phyloP scores from a whole-genome alignment of 768 basidiomycete genomes.

The Brasilioporus rufonigricans region DNA sequence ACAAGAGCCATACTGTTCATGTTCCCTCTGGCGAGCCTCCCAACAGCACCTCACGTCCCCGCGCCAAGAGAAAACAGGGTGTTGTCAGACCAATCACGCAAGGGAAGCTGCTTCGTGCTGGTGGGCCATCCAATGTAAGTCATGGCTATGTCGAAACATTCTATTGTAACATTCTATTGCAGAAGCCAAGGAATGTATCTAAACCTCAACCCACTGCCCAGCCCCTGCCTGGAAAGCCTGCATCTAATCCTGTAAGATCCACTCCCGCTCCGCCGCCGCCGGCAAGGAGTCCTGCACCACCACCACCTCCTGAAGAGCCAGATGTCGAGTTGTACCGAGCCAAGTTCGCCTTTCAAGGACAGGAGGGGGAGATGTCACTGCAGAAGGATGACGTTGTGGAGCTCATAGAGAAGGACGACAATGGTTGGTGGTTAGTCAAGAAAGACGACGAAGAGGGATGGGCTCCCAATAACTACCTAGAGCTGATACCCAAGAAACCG shows the following conservation, averaged over 20 bases:
- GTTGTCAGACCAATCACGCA: constrained; percentile 80
- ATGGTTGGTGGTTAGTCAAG: constrained; percentile 98
- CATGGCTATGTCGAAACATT: background rate
- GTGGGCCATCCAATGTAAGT: constrained; percentile 66
- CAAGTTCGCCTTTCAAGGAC: constrained; percentile 90
- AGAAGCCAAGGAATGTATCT: constrained; percentile 44
- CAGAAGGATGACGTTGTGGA: constrained; percentile 92
- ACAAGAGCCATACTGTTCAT: constrained; percentile 91
- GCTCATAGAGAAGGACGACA: constrained; percentile 86
- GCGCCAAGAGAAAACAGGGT: constrained; percentile 87
- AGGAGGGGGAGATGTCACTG: constrained; percentile 88
- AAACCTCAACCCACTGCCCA: constrained; percentile 44
- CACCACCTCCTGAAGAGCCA: constrained; percentile 57
- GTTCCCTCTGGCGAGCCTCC: constrained; percentile 88
- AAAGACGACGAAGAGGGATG: constrained; percentile 83
- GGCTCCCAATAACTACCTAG: constrained; percentile 94
- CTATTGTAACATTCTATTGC: constrained; percentile 7
- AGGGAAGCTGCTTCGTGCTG: constrained; percentile 75
- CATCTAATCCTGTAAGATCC: constrained; percentile 26
- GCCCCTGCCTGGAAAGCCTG: constrained; percentile 61
- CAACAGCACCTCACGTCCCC: constrained; percentile 75
- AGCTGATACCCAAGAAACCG: constrained; percentile 67
- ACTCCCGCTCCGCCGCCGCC: constrained; percentile 35
- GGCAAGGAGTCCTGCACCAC: constrained; percentile 45
- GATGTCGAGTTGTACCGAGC: constrained; percentile 78